These are phyloP conservation scores for Chamaecrista fasciculata DNA, from an alignment of 306 rosid genomes.

Conservation along the genomic window DNA sequence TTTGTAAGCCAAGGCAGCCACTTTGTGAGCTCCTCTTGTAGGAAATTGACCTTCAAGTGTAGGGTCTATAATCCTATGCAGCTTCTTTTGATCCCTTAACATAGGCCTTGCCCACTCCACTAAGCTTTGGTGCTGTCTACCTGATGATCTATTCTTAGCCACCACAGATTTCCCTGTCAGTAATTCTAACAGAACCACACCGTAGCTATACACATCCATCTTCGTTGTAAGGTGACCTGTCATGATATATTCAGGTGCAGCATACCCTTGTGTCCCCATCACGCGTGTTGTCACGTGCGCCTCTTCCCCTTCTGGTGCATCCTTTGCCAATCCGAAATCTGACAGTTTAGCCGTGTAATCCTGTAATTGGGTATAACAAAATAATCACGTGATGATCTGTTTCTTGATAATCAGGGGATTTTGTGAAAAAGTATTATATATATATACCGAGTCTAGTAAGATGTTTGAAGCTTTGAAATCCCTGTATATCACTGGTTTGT, in stretches of 20 bases:
- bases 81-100: slow-evolving; percentile 52
- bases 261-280: slow-evolving; percentile 84
- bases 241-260: slow-evolving; percentile 80
- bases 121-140: slow-evolving; percentile 43
- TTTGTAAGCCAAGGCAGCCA: slow-evolving; percentile 59
- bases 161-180: slow-evolving; percentile 70
- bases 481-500: slow-evolving; percentile 78
- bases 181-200: slow-evolving; percentile 79
- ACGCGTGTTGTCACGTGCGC: slow-evolving; percentile 56
- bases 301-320: slow-evolving; percentile 75
- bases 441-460: slow-evolving; percentile 70
- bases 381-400: background rate
- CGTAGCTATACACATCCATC: slow-evolving; percentile 86
- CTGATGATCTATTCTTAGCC: slow-evolving; percentile 42
- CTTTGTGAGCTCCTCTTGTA: slow-evolving; percentile 51
- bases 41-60: slow-evolving; percentile 64
- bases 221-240: slow-evolving; percentile 73
- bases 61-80: slow-evolving; percentile 47
- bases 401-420: background rate
- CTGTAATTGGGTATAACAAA: slow-evolving; percentile 26
- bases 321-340: slow-evolving; percentile 79
- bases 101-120: slow-evolving; percentile 87
- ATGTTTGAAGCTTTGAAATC: slow-evolving; percentile 86
- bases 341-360: slow-evolving; percentile 72
- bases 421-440: background rate